Evolutionary conservation across 2,329 filamentous ascomycete species (phyloP).

Genomic region (Apiospora koreana): DNA sequence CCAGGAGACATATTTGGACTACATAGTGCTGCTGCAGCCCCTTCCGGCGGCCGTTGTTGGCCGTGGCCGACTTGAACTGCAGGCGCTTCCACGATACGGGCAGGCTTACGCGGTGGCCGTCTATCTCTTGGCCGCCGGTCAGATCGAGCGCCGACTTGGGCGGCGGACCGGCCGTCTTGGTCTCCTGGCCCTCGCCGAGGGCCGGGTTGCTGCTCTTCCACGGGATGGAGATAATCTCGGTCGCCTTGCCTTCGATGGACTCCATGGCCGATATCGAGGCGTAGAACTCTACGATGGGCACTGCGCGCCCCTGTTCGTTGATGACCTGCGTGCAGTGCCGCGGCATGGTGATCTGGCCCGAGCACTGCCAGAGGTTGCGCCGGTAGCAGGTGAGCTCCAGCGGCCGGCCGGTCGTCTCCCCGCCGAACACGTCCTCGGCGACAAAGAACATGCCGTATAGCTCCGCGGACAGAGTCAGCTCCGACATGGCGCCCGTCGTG

Average conservation of each 20-base stretch:
- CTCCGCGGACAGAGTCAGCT: constrained; percentile 71
- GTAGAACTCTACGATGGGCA: constrained; percentile 76
- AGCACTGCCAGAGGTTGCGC: constrained; percentile 92
- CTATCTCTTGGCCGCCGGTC: constrained; percentile 60
- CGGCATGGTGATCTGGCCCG: constrained; percentile 82
- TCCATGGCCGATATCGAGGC: constrained; percentile 84
- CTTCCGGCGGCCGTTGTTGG: constrained; percentile 92
- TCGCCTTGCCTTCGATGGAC: constrained; percentile 86
- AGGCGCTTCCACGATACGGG: constrained; percentile 91
- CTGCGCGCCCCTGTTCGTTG: constrained; percentile 74
- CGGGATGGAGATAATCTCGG: constrained; percentile 94
- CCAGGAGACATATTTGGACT: constrained; percentile 80
- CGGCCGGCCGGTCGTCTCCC: constrained; percentile 57
- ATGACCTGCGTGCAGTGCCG: constrained; percentile 67
- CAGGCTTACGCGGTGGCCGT: constrained; percentile 67
- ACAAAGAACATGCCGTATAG: constrained; percentile 89
- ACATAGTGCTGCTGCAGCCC: constrained; percentile 95
- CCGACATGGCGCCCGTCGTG: constrained; percentile 57
- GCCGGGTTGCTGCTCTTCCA: constrained; percentile 79
- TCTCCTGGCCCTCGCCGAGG: constrained; percentile 41
- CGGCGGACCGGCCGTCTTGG: constrained; percentile 52
- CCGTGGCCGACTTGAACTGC: constrained; percentile 94
- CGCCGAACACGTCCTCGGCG: constrained; percentile 75
- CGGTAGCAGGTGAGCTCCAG: constrained; percentile 93
- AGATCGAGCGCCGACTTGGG: constrained; percentile 58